Base-by-base conservation (phyloP, 805 yeast species). In the Yamadazyma nakazawae region DNA sequence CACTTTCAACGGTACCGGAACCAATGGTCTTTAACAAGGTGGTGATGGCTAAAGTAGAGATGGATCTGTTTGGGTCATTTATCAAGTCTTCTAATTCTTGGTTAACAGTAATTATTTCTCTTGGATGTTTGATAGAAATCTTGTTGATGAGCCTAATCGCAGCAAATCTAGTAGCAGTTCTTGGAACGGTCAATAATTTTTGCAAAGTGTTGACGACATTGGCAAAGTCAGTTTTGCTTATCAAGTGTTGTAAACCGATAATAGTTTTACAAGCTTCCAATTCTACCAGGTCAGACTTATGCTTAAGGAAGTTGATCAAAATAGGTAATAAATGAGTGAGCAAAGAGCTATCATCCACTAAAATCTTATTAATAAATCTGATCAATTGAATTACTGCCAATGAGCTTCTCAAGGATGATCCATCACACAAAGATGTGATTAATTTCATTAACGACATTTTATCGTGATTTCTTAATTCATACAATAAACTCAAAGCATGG, bases 31-130 rank as follows among this genome's bases (percentile, higher is more conserved):
- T 94, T 66, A 94, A 80, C 61, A 94, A 75, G 2, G 98, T 92
- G 30, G 98, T 94, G 63, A 94, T 94, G 24, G 99, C 97, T 67
- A 89, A 92, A 13, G 99, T 94, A 12, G 98, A 92, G 54, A 94
- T 82, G 30, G 96, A 84, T 69, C 96, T 82, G 70, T 88, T 90
- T 21, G 91, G 64, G 66, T 92, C 98, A 62, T 85, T 84, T 59
- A 94, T 88, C 63, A 94, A 77, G 28, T 81, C 72, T 69, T 94
- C 98, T 60, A 94, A 78, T 64, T 91, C 97, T 42, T 78, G 72
- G 62, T 89, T 94, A 65, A 95, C 89, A 38, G 80, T 79, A 53
- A 86, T 81, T 43, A 85, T 79, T 58, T 81, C 84, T 56, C 85
- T 88, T 8, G 98, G 96, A 51, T 82, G 81, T 54, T 76, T 79